phyloP scores from a whole-genome alignment of 805 yeast genomes.

The Dipodascopsis uninucleata region DNA sequence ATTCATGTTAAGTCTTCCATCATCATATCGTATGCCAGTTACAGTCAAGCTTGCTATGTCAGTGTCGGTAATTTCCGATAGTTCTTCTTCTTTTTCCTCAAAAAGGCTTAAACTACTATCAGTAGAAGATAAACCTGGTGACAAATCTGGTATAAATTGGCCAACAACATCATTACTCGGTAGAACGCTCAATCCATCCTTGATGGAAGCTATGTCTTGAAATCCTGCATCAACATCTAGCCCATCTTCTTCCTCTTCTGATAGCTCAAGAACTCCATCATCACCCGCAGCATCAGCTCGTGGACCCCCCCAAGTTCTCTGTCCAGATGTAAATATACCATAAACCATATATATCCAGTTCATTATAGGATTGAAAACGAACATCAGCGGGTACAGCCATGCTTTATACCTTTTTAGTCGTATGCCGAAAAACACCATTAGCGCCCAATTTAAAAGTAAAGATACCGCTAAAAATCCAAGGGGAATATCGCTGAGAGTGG shows the following conservation, averaged over 20 bases:
- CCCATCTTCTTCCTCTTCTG: constrained; percentile 2
- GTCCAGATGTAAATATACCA: constrained; percentile 24
- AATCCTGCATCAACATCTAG: background rate
- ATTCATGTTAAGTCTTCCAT: no score
- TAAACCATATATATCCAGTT: constrained; percentile 24
- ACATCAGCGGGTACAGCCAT: constrained; percentile 25
- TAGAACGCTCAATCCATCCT: no score
- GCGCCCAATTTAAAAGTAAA: constrained; percentile 19
- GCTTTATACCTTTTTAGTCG: constrained; percentile 16
- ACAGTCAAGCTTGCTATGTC: no score
- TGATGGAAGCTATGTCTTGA: no score
- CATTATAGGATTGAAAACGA: constrained; percentile 18
- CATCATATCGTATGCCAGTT: no score
- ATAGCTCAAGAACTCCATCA: background rate
- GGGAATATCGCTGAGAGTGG: constrained; percentile 10
- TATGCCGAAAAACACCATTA: constrained; percentile 19
- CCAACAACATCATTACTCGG: no score
- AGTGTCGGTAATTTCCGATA: no score
- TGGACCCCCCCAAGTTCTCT: constrained; percentile 27
- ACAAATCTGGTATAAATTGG: no score
- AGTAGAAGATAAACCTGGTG: no score
- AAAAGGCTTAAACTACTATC: no score
- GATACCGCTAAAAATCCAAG: constrained; percentile 11
- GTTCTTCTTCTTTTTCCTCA: no score
- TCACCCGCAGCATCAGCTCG: constrained; percentile 19